Conservation (phyloP, 2,329 filamentous ascomycete genomes). For the Verticillium albo-atrum region DNA sequence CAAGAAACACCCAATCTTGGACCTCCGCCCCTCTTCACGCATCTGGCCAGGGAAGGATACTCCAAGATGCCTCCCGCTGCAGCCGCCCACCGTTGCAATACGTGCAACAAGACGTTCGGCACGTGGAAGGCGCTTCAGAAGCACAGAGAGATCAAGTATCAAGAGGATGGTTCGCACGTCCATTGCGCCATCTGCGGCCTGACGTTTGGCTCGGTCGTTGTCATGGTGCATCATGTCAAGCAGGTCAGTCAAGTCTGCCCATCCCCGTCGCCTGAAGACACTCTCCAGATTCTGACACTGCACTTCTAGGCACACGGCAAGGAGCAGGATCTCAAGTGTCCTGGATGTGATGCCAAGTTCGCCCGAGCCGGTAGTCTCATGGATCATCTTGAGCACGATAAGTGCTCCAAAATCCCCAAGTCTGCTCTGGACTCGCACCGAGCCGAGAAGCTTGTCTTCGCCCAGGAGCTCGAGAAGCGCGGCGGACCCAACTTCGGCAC, state of each 20-base stretch:
- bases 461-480: constrained; percentile 19
- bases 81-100: constrained; percentile 16
- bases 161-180: constrained; percentile 19
- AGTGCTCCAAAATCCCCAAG: constrained; percentile 31
- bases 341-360: constrained; percentile 39
- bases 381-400: constrained; percentile 37
- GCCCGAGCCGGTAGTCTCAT: constrained; percentile 31
- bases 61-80: background rate
- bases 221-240: constrained; percentile 27
- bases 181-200: constrained; percentile 32
- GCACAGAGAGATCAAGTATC: constrained; percentile 24
- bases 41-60: background rate
- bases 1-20: background rate
- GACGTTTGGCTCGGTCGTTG: constrained; percentile 27
- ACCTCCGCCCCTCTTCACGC: no score
- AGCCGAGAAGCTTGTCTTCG: constrained; percentile 30
- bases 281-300: constrained; percentile 1
- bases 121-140: constrained; percentile 17
- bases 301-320: constrained; percentile 30
- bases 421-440: constrained; percentile 26
- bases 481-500: constrained; percentile 11
- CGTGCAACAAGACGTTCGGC: constrained; percentile 22
- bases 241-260: constrained; percentile 20
- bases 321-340: constrained; percentile 38
- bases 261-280: background rate